These are phyloP conservation scores for Fraxinus anomala DNA, from an alignment of 257 asterid species.

Conservation along the genomic window DNA sequence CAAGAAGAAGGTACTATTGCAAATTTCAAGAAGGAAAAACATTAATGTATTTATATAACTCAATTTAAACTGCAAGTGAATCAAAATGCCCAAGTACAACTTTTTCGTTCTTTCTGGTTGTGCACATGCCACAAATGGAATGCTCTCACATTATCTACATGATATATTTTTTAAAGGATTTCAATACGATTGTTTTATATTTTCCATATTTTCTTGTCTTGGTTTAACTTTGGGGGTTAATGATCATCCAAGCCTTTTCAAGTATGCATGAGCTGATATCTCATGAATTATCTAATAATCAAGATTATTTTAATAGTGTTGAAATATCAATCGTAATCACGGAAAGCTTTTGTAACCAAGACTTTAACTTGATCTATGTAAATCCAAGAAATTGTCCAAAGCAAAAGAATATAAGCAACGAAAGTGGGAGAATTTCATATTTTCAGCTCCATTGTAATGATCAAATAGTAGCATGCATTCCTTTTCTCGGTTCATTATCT, in stretches of 20 bases:
- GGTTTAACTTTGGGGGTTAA: neutral
- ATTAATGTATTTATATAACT: neutral
- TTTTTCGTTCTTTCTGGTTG: neutral
- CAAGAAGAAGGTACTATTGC: neutral
- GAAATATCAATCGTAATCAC: neutral
- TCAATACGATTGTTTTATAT: neutral
- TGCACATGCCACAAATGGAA: neutral
- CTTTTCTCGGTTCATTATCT: neutral
- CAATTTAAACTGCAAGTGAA: neutral
- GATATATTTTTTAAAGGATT: neutral
- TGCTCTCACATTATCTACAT: neutral
- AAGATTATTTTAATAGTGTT: neutral
- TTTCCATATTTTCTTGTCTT: neutral
- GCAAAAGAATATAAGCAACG: neutral
- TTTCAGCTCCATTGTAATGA: neutral
- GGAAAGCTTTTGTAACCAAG: neutral
- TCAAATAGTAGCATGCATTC: neutral
- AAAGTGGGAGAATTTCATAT: neutral
- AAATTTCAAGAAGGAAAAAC: neutral
- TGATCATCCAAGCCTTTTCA: neutral
- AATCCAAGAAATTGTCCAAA: neutral
- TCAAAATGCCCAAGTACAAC: neutral
- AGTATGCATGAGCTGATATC: neutral
- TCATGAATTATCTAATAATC: neutral
- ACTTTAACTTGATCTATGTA: neutral